Base-by-base conservation (phyloP, 1,139 yeast species). In the Hemisphaericaspora lyxosophila region DNA sequence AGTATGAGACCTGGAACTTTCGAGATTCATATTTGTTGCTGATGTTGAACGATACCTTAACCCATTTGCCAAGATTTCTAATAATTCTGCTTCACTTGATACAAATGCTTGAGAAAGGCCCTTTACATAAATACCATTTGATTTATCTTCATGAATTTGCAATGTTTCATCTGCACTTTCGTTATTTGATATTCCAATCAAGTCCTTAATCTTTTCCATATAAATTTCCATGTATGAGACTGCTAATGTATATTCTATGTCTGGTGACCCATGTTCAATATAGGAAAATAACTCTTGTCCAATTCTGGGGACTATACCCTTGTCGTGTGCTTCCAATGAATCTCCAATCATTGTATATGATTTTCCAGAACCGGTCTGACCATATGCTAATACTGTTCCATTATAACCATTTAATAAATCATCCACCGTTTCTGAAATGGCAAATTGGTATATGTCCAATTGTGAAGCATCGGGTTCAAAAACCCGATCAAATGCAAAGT, bases 281-380 rank as follows among this genome's bases (percentile, higher is more conserved):
- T 69, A 62, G 16, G 69, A 67, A 51, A 87, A 88, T 8, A 87
- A 69, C 39, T 76, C 77, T 36, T 82, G 82, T 13, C 85, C 75
- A 12, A 87, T 80, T 28, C 95, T 67, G 0, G 95, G 95, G 13
- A 85, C 80, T 19, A 85, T 70, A 3, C 96, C 96, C 15, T 56
- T 52, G 4, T 44, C 45, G 0, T 63, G 62, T 33, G 69, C 70
- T 19, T 65, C 70, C n/a, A 70, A 52, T 15, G 69, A 45, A 8
- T 57, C 63, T 0, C 96, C 96, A 75, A 85, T 77, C 95, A 89
- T 85, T 2, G 96, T 85, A 54, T 79, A 80, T 0, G 95, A 80
- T 55, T 88, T 88, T 3, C 96, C 96, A 1, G 94, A 77, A 0
- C 95, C 94, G 0, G 95, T 84, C 55, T 86, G 96, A 6, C 96